Evolutionary conservation across 371 early-diverging fungal species (phyloP).

Genomic region (Mucor indicus): DNA sequence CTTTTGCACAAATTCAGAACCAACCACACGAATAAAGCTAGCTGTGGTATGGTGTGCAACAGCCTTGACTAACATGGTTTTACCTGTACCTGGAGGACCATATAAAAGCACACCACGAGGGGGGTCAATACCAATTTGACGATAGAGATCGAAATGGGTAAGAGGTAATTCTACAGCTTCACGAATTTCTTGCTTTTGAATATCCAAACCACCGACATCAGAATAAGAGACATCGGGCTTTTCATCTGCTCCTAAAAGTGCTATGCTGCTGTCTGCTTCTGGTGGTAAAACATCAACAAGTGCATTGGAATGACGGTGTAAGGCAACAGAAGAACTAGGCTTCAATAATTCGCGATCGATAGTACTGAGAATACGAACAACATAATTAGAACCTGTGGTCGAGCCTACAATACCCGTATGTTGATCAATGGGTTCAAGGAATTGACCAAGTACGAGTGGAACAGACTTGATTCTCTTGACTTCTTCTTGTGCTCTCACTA

Average conservation of each 20-base stretch:
- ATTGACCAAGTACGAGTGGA: conserved; percentile 99
- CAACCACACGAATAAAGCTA: conserved; percentile 98
- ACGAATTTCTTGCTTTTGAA: conserved; percentile 99
- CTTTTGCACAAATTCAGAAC: conserved; percentile 99
- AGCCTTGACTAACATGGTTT: conserved; percentile 99
- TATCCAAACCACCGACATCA: conserved; percentile 99
- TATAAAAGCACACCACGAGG: conserved; percentile 99
- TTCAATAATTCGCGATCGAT: conserved; percentile 98
- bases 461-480: conserved; percentile 99
- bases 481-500: conserved; percentile 95
- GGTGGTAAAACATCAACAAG: conserved; percentile 97
- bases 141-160: conserved; percentile 98
- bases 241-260: conserved; percentile 94
- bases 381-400: conserved; percentile 95
- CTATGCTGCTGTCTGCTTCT: conserved; percentile 96
- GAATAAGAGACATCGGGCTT: conserved; percentile 96
- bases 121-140: conserved; percentile 99
- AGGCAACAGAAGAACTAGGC: conserved; percentile 96
- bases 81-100: conserved; percentile 98
- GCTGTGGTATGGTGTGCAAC: conserved; percentile 99
- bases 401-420: conserved; percentile 98
- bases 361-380: conserved; percentile 97
- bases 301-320: conserved; percentile 99
- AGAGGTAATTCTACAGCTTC: conserved; percentile 99
- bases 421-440: conserved; percentile 98